These are phyloP conservation scores for Scleroderma bovista DNA, from an alignment of 768 basidiomycete genomes.

Conservation along the genomic window DNA sequence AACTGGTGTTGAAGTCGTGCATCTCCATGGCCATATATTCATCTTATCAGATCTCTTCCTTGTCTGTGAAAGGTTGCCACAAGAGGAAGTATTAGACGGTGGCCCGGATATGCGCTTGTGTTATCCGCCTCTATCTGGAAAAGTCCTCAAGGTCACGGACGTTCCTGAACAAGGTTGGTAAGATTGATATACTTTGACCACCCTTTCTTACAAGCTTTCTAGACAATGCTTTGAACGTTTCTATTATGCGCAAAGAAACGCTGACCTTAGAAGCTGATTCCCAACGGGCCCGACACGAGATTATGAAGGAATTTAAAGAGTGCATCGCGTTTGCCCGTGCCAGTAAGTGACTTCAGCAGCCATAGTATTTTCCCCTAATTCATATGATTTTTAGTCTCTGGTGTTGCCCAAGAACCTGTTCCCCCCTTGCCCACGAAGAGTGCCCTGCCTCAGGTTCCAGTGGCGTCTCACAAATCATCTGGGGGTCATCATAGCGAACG, in stretches of 20 bases:
- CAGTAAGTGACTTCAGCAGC: conserved; percentile 43
- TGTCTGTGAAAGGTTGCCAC: conserved; percentile 78
- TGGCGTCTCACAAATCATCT: background rate
- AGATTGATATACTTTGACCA: conserved; percentile 1
- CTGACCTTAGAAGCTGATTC: conserved; percentile 63
- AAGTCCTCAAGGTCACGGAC: conserved; percentile 73
- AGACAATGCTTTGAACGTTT: conserved; percentile 73
- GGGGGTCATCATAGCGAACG: conserved; percentile 6
- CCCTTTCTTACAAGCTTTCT: conserved; percentile 12
- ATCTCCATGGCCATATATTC: conserved; percentile 75
- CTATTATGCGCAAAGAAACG: conserved; percentile 85
- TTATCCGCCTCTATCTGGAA: conserved; percentile 94
- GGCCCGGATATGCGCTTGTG: conserved; percentile 85
- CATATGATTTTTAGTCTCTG: conserved; percentile 44
- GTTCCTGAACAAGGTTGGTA: conserved; percentile 54
- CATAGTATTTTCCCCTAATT: conserved; percentile 3
- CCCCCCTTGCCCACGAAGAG: conserved; percentile 58
- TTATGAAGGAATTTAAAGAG: conserved; percentile 69
- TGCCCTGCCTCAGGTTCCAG: conserved; percentile 24
- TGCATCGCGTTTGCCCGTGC: conserved; percentile 78
- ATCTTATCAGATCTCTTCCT: conserved; percentile 92
- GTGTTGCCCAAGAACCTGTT: conserved; percentile 55
- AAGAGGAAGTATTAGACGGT: conserved; percentile 49
- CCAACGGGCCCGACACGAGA: conserved; percentile 49
- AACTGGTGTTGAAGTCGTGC: conserved; percentile 70